A percentile compares a stretch with the other conserved stretches of the same genome.
phyloP scores from a whole-genome alignment of 306 rosid genomes.

The Boehmeria nivea region DNA sequence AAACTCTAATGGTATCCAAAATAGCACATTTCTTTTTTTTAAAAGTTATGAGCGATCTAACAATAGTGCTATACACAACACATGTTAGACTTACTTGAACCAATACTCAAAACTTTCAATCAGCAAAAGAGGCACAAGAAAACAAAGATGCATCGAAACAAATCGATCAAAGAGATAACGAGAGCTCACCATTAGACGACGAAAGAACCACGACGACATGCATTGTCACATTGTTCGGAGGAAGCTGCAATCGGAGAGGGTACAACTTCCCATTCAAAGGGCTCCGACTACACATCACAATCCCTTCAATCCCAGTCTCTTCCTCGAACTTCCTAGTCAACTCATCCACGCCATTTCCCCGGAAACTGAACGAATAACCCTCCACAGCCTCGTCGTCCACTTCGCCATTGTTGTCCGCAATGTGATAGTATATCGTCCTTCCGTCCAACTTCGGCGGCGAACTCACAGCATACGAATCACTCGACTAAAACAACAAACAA shows the following conservation, averaged over 20 bases:
- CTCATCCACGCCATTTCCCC: slow-evolving; percentile 76
- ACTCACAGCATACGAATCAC: slow-evolving; percentile 32
- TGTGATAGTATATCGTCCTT: slow-evolving; percentile 68
- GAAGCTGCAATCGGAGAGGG: slow-evolving; percentile 93
- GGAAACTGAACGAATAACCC: slow-evolving; percentile 52
- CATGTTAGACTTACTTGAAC: no score
- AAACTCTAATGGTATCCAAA: no score
- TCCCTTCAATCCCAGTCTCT: slow-evolving; percentile 66
- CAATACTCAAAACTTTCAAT: background rate
- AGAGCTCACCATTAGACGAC: slow-evolving; percentile 51
- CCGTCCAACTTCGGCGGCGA: slow-evolving; percentile 60
- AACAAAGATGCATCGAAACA: background rate
- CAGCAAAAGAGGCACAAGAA: background rate
- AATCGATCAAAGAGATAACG: background rate
- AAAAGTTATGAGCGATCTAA: no score
- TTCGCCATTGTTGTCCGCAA: slow-evolving; percentile 75
- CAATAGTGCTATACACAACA: no score
- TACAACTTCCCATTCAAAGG: slow-evolving; percentile 70
- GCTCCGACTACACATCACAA: slow-evolving; percentile 64
- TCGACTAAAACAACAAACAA: slow-evolving; percentile 38
- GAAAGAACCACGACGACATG: slow-evolving; percentile 60
- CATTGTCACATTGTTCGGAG: slow-evolving; percentile 81
- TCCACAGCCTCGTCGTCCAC: slow-evolving; percentile 50
- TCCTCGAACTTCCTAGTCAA: slow-evolving; percentile 67
- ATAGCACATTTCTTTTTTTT: no score